These are phyloP conservation scores for Xylariales sp. DNA, from an alignment of 2,329 filamentous ascomycete genomes.

Conservation along the genomic window DNA sequence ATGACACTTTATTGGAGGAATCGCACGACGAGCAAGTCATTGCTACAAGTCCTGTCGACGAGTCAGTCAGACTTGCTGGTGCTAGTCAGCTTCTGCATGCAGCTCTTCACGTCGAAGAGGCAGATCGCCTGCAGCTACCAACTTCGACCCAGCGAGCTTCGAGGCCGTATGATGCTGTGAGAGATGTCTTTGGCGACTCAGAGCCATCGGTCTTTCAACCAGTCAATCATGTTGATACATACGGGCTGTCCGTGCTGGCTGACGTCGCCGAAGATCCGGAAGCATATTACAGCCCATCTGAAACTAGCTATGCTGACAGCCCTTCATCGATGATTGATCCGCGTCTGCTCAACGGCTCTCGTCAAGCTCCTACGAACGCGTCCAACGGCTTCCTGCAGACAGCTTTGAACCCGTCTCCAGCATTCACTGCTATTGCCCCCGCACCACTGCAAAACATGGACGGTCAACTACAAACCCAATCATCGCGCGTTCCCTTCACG, in stretches of 20 bases:
- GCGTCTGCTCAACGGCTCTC: constrained; percentile 18
- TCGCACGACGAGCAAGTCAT: not conserved
- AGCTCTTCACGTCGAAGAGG: constrained; percentile 13
- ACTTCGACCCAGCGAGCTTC: constrained; percentile 21
- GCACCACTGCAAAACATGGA: constrained; percentile 20
- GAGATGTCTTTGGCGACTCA: constrained; percentile 36
- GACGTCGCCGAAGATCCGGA: constrained; percentile 22
- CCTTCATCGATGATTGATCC: constrained; percentile 25
- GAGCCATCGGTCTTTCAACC: constrained; percentile 20
- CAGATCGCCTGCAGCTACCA: constrained; percentile 7
- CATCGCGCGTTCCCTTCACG: constrained; percentile 29
- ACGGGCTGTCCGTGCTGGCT: constrained; percentile 26
- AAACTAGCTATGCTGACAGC: constrained; percentile 12
- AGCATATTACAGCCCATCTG: constrained; percentile 11
- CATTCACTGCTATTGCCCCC: constrained; percentile 25
- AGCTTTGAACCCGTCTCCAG: constrained; percentile 28
- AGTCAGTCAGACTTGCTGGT: not conserved
- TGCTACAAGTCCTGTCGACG: not conserved
- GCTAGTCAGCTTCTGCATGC: constrained; percentile 19
- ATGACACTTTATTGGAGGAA: not conserved
- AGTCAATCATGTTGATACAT: constrained; percentile 18
- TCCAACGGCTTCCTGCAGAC: constrained; percentile 32
- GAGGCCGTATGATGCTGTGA: constrained; percentile 39
- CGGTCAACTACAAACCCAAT: constrained; percentile 9
- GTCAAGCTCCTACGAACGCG: constrained; percentile 14